Evolutionary conservation across 2,329 filamentous ascomycete genomes (phyloP), one percentile per base, ranked within the genome.

Genomic region (Monosporascus ibericus): DNA sequence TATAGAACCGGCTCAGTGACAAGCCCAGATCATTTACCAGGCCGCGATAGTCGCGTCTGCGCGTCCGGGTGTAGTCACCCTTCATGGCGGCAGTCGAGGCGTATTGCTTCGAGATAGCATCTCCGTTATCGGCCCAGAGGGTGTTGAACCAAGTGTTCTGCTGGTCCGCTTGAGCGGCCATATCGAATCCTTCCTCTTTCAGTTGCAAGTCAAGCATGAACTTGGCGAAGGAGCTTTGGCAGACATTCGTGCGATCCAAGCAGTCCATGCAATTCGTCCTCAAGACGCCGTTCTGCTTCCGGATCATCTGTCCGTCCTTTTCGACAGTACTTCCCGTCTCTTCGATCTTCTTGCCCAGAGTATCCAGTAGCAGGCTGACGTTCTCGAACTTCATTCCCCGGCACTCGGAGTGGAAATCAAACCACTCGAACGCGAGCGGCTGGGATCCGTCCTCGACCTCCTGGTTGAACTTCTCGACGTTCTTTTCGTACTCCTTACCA

Each of bases 211-310:
- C 90, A 2, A 99, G 77, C 58, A 90, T 88, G 64, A 87, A 84
- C 63, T 90, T 88, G 5, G 83, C 94, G 66, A 92, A 92, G 0
- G 91, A 94, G 64, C 90, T 95, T 70, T 97, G 92, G 40, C 92
- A 91, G 22, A 99, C 92, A 60, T 97, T 97, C 2, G 94, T 99
- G 22, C 94, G 84, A 67, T 99, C 94, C 9, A 99, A 75, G 62
- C 94, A 99, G 65, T 99, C 94, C 94, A 99, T 97, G 69, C 94
- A 99, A 65, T 99, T 99, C 2, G 91, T 96, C 52, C 94, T 81
- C n/a, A 97, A 68, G 6, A 95, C 82, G 1, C 92, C 92, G 25
- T 74, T 77, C 66, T 96, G 92, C 47, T 66, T 73, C 5, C 65
- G 60, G 17, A 70, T 60, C 15, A 80, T 53, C 30, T 69, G 65